Conservation (phyloP, 345 rosid genomes). For the Noccaea caerulescens region DNA sequence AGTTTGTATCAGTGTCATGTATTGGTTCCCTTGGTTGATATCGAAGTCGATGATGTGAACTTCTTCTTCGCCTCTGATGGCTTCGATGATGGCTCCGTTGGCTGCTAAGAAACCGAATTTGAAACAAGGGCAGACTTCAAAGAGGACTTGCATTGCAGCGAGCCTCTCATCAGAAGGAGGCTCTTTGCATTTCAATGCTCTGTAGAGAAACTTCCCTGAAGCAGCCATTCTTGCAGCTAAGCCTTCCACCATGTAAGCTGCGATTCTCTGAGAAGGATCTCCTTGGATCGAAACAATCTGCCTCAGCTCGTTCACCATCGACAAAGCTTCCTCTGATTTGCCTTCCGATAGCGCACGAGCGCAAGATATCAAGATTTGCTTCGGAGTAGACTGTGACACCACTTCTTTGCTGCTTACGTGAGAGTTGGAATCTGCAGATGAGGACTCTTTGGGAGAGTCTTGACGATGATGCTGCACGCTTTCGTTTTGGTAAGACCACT, state of each 20-base stretch:
- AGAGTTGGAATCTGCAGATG: constrained; percentile 74
- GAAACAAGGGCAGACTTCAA: constrained; percentile 97
- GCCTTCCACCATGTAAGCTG: constrained; percentile 99
- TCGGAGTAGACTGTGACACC: constrained; percentile 64
- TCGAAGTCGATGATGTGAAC: constrained; percentile 92
- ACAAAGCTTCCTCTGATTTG: constrained; percentile 62
- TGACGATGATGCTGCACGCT: too few relatives aligned
- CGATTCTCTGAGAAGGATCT: constrained; percentile 89
- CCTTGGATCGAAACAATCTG: constrained; percentile 89
- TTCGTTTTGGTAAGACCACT: constrained; percentile 66
- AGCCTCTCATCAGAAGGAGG: constrained; percentile 94
- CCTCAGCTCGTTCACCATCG: constrained; percentile 73
- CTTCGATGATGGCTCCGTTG: constrained; percentile 82
- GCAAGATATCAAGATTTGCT: constrained; percentile 73
- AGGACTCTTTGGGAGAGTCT: constrained; percentile 83
- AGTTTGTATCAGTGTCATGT: constrained; percentile 79
- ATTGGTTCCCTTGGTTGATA: constrained; percentile 93
- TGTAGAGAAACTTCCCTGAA: constrained; percentile 85
- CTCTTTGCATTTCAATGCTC: constrained; percentile 92
- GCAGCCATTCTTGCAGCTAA: constrained; percentile 93
- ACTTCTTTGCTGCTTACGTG: constrained; percentile 72
- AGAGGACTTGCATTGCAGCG: constrained; percentile 98
- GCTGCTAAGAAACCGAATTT: constrained; percentile 94
- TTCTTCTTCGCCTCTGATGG: constrained; percentile 66
- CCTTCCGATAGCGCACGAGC: constrained; percentile 75